These are phyloP conservation scores for Emericellopsis cladophorae DNA, from an alignment of 2,329 filamentous ascomycete species.

Conservation along the genomic window DNA sequence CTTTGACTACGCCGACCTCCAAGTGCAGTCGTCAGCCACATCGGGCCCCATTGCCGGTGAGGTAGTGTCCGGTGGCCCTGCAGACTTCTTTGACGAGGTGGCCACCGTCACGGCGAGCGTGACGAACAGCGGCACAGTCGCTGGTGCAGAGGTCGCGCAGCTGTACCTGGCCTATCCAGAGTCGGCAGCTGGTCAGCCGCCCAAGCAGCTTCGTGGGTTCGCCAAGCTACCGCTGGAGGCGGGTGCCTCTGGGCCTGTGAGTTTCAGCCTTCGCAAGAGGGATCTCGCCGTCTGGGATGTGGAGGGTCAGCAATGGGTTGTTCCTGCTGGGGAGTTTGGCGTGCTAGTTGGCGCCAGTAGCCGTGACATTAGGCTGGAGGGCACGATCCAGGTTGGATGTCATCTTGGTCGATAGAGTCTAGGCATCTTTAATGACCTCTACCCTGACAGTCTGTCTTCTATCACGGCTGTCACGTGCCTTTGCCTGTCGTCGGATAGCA, in stretches of 20 bases:
- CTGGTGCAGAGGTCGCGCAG: constrained; percentile 39
- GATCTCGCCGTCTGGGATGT: constrained; percentile 57
- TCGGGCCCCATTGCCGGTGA: constrained; percentile 25
- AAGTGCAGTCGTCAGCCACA: constrained; percentile 16
- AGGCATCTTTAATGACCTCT: too few species aligned
- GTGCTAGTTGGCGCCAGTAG: constrained; percentile 32
- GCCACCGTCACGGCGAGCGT: constrained; percentile 44
- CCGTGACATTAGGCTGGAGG: constrained; percentile 28
- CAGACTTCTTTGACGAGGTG: constrained; percentile 31
- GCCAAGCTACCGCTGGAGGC: constrained; percentile 44
- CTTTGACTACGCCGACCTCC: constrained; percentile 45
- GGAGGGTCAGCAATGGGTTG: constrained; percentile 43
- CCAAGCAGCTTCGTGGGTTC: constrained; percentile 49
- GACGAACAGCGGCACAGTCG: constrained; percentile 45
- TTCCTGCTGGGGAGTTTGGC: constrained; percentile 27
- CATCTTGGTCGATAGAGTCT: too few species aligned
- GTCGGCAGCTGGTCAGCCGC: constrained; percentile 22
- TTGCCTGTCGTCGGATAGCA: too few species aligned
- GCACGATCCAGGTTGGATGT: constrained; percentile 5
- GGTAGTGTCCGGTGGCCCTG: constrained; percentile 27
- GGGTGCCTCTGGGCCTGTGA: constrained; percentile 39
- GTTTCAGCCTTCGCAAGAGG: constrained; percentile 43
- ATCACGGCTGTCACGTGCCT: too few species aligned
- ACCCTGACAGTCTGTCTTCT: too few species aligned
- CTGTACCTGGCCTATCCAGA: constrained; percentile 37